Evolutionary conservation across 2,329 filamentous ascomycete species (phyloP), one percentile per base, ranked within the genome.

Genomic region (Arachnopeziza araneosa): DNA sequence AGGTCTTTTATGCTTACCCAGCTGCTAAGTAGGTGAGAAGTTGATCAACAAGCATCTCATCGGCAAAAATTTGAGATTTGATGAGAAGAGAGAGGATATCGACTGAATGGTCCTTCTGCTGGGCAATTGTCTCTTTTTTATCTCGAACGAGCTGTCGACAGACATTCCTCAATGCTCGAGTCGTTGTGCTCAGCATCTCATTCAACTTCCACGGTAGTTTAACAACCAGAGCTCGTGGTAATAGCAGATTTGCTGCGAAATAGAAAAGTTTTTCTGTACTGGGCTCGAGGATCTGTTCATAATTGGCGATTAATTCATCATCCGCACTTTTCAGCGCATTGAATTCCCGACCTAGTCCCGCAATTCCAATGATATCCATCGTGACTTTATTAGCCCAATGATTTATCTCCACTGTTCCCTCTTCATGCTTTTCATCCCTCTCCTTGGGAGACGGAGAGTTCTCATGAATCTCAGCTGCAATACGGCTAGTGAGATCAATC

Each of bases 71-170:
- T 54, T 88, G 89, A 26, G 86, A 91, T 69, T 87, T 83, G 56
- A 96, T 78, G 21, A 91, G 89, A 0, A 93, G 86, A 0, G 88
- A 90, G 52, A 96, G 77, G 62, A 96, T 93, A 72, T 96, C 90
- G 4, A 83, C 74, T 24, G 84, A 83, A 1, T 75, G 74, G 24
- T 72, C 74, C 60, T 80, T 77, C 65, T 80, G 78, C 60, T 80
- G 77, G 60, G 75, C 72, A 50, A 86, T 68, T 48, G 77, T 75
- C 4, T 73, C 77, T 67, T 86, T 85, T 77, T 95, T 96, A 63
- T 86, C 78, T 1, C 75, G 75, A 64, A 96, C 85, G 48, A 96
- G 78, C 50, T 88, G 80, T 1, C 79, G 78, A 63, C 89, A 91
- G 1, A 86, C 81, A 21, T 77, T 74, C 52, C 89, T 87, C 67